Percentiles rank a stretch among this genome's conserved stretches.
Conservation (phyloP, 495 filamentous ascomycete genomes). For the Xylaria cubensis region DNA sequence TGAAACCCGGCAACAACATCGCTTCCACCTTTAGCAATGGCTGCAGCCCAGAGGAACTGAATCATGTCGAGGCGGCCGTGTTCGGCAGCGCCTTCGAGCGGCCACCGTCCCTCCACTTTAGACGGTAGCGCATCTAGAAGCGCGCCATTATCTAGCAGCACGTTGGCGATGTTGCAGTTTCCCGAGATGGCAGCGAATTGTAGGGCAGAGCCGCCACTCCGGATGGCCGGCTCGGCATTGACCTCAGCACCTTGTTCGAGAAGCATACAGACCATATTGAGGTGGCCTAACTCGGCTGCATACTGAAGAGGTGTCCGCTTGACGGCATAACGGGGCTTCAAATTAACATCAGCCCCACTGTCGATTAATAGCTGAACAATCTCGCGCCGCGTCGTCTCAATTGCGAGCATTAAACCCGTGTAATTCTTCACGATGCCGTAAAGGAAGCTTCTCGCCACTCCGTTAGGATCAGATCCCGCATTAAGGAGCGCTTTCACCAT, state of each 20-base stretch:
- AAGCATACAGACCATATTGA: conserved; percentile 32
- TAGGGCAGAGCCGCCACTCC: conserved; percentile 35
- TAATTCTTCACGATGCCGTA: too few species aligned
- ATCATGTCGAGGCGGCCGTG: conserved; percentile 54
- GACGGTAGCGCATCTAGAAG: conserved; percentile 31
- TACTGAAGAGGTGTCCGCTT: conserved; percentile 38
- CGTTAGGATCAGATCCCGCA: conserved; percentile 2
- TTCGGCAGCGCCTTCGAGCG: conserved; percentile 54
- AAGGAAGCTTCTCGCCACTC: background rate
- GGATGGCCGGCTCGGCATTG: conserved; percentile 35
- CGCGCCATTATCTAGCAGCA: conserved; percentile 35
- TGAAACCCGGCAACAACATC: conserved; percentile 18
- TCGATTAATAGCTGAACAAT: conserved; percentile 43
- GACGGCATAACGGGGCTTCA: background rate
- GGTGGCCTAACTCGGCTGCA: conserved; percentile 39
- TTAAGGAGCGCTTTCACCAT: background rate
- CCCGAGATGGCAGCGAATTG: conserved; percentile 34
- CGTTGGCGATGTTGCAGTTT: conserved; percentile 32
- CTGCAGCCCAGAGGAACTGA: conserved; percentile 44
- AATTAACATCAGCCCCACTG: conserved; percentile 39
- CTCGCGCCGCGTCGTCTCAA: conserved; percentile 24
- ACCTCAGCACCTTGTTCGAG: conserved; percentile 25
- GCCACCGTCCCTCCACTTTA: conserved; percentile 44
- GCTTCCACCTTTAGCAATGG: conserved; percentile 7
- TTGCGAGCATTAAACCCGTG: conserved; percentile 28